Conservation (phyloP, 176 grass and related monocot species). For the Puya raimondii region DNA sequence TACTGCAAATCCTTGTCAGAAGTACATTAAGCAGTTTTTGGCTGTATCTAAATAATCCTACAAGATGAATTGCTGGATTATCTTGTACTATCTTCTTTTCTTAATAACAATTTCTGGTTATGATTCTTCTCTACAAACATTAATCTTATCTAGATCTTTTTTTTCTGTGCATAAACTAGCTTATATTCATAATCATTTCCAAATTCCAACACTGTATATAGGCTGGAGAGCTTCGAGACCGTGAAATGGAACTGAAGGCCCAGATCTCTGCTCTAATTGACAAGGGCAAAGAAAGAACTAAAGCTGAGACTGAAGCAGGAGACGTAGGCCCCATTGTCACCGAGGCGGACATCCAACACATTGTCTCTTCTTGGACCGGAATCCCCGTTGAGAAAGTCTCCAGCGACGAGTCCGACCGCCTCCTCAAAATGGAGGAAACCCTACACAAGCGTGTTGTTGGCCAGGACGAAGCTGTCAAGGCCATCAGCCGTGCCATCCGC, state of each 20-base stretch:
- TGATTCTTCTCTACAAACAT: not conserved
- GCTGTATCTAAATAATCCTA: not conserved
- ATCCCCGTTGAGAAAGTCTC: slow-evolving; percentile 97
- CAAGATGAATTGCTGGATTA: not conserved
- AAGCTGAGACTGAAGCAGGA: slow-evolving; percentile 82
- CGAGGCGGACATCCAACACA: slow-evolving; percentile 94
- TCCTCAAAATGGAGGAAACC: slow-evolving; percentile 98
- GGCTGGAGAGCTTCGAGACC: slow-evolving; percentile 72
- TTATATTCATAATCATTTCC: not conserved
- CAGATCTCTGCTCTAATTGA: slow-evolving; percentile 75
- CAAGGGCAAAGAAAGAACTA: slow-evolving; percentile 81
- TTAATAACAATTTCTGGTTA: not conserved
- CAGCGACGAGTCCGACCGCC: slow-evolving; percentile 76
- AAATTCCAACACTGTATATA: slow-evolving; percentile 6
- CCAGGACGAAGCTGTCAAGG: slow-evolving; percentile 94
- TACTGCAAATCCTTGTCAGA: not conserved
- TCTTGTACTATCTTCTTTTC: too few relatives aligned
- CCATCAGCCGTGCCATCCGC: slow-evolving; percentile 90
- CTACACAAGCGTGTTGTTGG: slow-evolving; percentile 83
- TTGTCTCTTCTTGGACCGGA: slow-evolving; percentile 90
- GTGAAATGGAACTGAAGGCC: slow-evolving; percentile 80
- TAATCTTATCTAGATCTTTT: not conserved
- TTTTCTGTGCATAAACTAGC: not conserved
- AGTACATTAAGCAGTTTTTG: not conserved
- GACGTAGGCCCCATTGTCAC: slow-evolving; percentile 71